Percentiles rank a stretch among this genome's conserved stretches.
Conservation (phyloP, 768 basidiomycete genomes). For the Lactifluus echinatus region DNA sequence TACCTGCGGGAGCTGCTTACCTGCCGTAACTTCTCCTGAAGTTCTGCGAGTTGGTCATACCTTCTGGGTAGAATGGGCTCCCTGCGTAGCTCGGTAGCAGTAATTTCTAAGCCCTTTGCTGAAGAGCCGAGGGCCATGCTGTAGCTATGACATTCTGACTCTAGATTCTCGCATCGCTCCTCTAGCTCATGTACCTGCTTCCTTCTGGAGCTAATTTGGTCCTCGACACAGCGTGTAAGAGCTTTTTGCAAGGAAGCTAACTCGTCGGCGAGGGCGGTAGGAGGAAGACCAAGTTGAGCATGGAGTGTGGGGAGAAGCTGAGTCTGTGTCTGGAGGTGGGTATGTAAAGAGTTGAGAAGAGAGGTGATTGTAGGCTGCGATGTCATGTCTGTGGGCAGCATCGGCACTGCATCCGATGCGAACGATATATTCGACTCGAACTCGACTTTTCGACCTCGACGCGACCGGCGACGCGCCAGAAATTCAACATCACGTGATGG, state of each 20-base stretch:
- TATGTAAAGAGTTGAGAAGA: slow-evolving; percentile 67
- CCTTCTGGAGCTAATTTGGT: slow-evolving; percentile 56
- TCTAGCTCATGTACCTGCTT: slow-evolving; percentile 75
- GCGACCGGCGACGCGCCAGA: slow-evolving; percentile 10
- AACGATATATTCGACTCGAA: neutral
- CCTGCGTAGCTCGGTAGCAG: slow-evolving; percentile 60
- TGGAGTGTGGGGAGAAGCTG: slow-evolving; percentile 77
- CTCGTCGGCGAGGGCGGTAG: slow-evolving; percentile 75
- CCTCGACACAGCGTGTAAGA: slow-evolving; percentile 67
- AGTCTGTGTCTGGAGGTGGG: slow-evolving; percentile 73
- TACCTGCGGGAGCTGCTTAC: slow-evolving; percentile 35
- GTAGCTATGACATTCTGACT: slow-evolving; percentile 58
- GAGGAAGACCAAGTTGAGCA: slow-evolving; percentile 73
- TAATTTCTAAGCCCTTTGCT: slow-evolving; percentile 54
- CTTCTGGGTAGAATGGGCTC: slow-evolving; percentile 65
- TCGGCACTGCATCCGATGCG: no score
- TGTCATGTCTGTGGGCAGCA: slow-evolving; percentile 12
- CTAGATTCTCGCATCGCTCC: slow-evolving; percentile 51
- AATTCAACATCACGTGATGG: slow-evolving; percentile 15
- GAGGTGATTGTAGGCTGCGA: slow-evolving; percentile 38
- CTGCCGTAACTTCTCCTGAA: slow-evolving; percentile 75
- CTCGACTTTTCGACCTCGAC: neutral
- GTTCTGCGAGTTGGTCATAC: slow-evolving; percentile 56
- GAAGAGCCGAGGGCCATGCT: slow-evolving; percentile 63
- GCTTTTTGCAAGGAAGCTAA: slow-evolving; percentile 63